Percentiles rank a stretch among this genome's conserved stretches.
These are phyloP conservation scores for Eruca vesicaria DNA, from an alignment of 441 rosid genomes.

Conservation along the genomic window DNA sequence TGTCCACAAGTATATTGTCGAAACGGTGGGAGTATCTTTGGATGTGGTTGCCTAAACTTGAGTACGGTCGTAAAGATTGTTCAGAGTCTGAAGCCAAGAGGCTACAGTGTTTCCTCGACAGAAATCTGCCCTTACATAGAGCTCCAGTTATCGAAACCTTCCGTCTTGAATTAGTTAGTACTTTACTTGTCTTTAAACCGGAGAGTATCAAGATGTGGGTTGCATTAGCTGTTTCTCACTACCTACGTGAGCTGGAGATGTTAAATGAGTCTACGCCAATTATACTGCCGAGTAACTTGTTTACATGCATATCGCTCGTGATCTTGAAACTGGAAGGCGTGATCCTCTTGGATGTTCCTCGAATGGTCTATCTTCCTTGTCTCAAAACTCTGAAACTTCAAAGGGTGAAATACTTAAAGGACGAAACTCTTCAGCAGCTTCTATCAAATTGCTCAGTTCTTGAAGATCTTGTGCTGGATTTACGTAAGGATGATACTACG, in stretches of 20 bases:
- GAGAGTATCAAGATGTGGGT: not conserved
- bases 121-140: conserved; percentile 8
- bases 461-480: not conserved
- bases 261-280: fast-evolving
- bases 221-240: not conserved
- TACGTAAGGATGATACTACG: too few relatives aligned
- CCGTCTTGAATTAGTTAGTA: not conserved
- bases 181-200: not conserved
- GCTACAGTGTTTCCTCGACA: not conserved
- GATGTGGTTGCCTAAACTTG: conserved; percentile 21
- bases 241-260: not conserved
- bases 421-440: conserved; percentile 5
- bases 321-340: not conserved
- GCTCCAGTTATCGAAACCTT: conserved; percentile 15
- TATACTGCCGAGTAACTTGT: conserved; percentile 9
- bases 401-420: not conserved
- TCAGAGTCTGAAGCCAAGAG: not conserved
- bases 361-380: conserved; percentile 8
- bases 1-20: conserved; percentile 17
- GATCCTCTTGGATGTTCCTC: conserved; percentile 13
- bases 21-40: conserved; percentile 22
- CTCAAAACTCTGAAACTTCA: not conserved
- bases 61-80: fast-evolving
- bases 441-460: conserved; percentile 7
- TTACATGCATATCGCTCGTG: not conserved